Evolutionary conservation across 768 basidiomycete species (phyloP).

Genomic region (Podaxis sp.): DNA sequence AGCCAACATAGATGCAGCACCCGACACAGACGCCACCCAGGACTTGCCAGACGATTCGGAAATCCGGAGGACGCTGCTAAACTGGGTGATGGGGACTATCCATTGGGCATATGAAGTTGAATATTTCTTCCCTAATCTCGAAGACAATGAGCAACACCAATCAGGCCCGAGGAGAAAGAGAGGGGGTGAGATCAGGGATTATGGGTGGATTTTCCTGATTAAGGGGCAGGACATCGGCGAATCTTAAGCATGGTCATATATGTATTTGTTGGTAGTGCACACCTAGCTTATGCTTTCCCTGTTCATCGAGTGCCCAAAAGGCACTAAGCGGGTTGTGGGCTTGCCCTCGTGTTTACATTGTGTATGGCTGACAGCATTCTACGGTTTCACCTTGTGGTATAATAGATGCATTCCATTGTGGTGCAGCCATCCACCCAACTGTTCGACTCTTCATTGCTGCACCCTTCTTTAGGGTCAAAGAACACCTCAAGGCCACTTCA

Average conservation of each 20-base stretch:
- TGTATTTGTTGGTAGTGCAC: not conserved
- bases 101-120: conserved; percentile 16
- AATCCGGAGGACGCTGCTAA: not conserved
- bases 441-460: not conserved
- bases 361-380: not conserved
- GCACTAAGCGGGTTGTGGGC: not conserved
- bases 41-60: not conserved
- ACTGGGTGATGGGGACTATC: conserved; percentile 10
- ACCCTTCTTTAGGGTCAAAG: not conserved
- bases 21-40: not conserved
- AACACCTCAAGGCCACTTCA: too few species aligned
- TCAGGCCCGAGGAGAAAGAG: not conserved
- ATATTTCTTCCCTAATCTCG: conserved; percentile 9
- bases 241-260: not conserved
- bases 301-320: not conserved
- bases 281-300: too few species aligned
- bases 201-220: conserved; percentile 14
- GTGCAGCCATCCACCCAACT: too few species aligned
- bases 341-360: not conserved
- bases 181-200: conserved; percentile 13
- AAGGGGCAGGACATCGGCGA: not conserved
- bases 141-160: not conserved
- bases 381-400: not conserved
- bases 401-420: not conserved
- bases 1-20: not conserved